Percentiles rank a stretch among this genome's conserved stretches.
These are phyloP conservation scores for Volvox carteri DNA, from an alignment of 163 green algal species.

Conservation along the genomic window DNA sequence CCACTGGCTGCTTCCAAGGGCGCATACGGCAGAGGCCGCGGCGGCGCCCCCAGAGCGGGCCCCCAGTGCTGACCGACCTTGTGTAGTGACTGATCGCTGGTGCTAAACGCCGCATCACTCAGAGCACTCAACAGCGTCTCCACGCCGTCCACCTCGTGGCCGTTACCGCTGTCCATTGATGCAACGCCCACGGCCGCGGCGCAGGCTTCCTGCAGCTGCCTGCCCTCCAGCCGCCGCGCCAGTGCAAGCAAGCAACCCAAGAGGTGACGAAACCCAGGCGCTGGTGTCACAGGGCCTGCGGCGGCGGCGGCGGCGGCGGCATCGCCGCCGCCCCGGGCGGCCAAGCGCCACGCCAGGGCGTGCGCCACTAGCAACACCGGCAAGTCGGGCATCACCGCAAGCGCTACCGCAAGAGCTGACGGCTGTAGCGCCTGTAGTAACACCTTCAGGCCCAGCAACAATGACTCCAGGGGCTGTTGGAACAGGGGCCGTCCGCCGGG, in stretches of 20 bases:
- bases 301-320: background rate
- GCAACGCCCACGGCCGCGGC: background rate
- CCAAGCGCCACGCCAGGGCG: slow-evolving; percentile 9
- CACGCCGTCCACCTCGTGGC: background rate
- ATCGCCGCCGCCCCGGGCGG: background rate
- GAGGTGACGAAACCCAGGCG: background rate
- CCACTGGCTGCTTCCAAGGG: no score
- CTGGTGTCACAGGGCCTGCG: background rate
- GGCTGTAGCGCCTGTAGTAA: slow-evolving; percentile 34
- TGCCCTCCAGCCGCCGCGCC: background rate
- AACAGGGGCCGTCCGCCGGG: slow-evolving; percentile 28
- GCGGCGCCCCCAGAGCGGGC: no score
- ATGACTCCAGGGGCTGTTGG: background rate
- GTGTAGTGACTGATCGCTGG: background rate
- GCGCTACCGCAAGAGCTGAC: background rate
- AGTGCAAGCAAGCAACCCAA: slow-evolving; percentile 13
- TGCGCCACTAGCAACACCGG: background rate
- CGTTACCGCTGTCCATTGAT: background rate
- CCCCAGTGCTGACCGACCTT: slow-evolving; percentile 47
- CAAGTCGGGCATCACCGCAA: slow-evolving; percentile 19
- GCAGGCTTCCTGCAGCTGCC: background rate
- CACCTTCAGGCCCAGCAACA: slow-evolving; percentile 30
- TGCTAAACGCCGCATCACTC: background rate
- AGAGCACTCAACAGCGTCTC: slow-evolving; percentile 13
- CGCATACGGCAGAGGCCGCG: background rate